Base-by-base conservation (phyloP, 495 filamentous ascomycete genomes). In the Annulohypoxylon bovei region DNA sequence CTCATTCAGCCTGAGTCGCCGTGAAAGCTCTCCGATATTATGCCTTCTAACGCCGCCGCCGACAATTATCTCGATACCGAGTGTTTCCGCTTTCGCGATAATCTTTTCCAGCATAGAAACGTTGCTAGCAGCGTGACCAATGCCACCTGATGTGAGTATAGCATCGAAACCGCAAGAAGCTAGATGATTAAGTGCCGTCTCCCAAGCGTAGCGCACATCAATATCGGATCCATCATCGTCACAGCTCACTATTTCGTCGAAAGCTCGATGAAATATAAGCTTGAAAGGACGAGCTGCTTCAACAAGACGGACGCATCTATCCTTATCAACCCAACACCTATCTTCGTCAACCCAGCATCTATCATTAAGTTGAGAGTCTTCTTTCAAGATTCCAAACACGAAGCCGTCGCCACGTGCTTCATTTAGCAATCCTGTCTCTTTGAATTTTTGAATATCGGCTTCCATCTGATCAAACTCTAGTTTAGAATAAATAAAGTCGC, bases 71-170 rank as follows among this genome's bases (percentile, higher is more conserved):
- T 84, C 77, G 1, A 80, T 60, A 7, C 37, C 18, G 3, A 68
- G 46, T 0, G 30, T 11, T 33, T 61, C 42, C 8, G 72, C 75
- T 35, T 23, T 64, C 6, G 47, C 18, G 11, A 78, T 70, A 9
- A 83, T 70, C 8, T 23, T 42, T 12, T 61, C 73, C 39, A 84
- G 62, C 46, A 58, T 65, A 23, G 47, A 49, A 18, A 73, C 6
- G 46, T 83, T 78, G 5, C 74, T 49, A 35, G 59, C 39, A 6
- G 79, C 79, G 39, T 71, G 55, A 9, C 81, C 80, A 39, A 62
- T 33, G 9, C 81, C 81, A 3, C 81, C 82, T 0, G 80, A 81
- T 14, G 81, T 84, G 54, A 84, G 62, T 27, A 84, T 57, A 7
- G 72, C 79, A 14, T 77, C 67, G 27, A 84, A 82, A 18, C 79